Percentiles rank a stretch among this genome's conserved stretches.
Conservation (phyloP, 805 yeast genomes). For the Isabelozyma pseudorhagii region DNA sequence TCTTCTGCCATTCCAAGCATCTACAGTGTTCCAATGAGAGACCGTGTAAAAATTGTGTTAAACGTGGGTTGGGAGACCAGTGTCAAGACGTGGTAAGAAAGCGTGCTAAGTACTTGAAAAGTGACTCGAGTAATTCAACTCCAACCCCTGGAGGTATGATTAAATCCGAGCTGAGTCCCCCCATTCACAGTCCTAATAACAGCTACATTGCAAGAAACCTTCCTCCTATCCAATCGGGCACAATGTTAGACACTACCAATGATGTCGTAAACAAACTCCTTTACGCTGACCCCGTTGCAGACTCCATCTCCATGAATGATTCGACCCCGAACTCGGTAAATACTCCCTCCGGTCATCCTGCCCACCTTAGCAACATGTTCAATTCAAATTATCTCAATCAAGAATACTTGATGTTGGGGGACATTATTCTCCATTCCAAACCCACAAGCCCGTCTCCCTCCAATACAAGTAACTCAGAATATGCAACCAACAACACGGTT, state of each 20-base stretch:
- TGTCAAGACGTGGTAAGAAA: slow-evolving; percentile 62
- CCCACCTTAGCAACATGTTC: slow-evolving; percentile 13
- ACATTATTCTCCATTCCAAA: slow-evolving; percentile 40
- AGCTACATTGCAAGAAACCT: background rate
- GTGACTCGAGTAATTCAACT: background rate
- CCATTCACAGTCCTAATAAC: background rate
- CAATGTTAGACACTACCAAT: slow-evolving; percentile 25
- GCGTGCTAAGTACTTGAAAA: slow-evolving; percentile 37
- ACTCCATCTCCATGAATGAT: slow-evolving; percentile 7
- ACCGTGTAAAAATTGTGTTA: slow-evolving; percentile 70
- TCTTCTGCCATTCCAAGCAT: slow-evolving; percentile 70
- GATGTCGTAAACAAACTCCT: slow-evolving; percentile 24
- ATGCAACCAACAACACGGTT: background rate
- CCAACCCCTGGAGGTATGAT: background rate
- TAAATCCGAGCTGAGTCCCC: background rate
- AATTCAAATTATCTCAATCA: slow-evolving; percentile 48
- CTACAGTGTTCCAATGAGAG: slow-evolving; percentile 67
- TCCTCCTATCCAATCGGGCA: slow-evolving; percentile 3
- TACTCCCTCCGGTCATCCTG: background rate
- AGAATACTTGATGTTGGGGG: slow-evolving; percentile 51
- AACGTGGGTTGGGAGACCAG: slow-evolving; percentile 51
- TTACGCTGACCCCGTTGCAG: slow-evolving; percentile 9
- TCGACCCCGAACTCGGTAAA: slow-evolving; percentile 4
- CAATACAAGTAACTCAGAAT: slow-evolving; percentile 19
- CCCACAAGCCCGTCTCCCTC: slow-evolving; percentile 39